Evolutionary conservation across 768 basidiomycete genomes (phyloP), one percentile per base, ranked within the genome.

Genomic region (Lactarius quietus): DNA sequence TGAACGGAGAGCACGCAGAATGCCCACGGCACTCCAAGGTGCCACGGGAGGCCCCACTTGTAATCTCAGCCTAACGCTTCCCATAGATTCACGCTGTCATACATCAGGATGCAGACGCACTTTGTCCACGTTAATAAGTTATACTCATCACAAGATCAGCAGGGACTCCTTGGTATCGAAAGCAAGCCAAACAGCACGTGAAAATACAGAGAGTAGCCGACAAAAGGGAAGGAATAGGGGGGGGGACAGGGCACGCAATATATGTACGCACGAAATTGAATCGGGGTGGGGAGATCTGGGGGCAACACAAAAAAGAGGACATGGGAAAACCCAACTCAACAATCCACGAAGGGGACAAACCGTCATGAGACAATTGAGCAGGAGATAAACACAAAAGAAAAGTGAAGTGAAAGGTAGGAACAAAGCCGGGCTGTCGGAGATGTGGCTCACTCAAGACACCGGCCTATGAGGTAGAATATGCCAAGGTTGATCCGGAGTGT

Each of bases 401-500:
- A 62, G 48, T 54, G 45, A 45, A 68, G 51, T 61, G 59, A 66
- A 43, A 69, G 55, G 61, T 61, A 67, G 33, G 55, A 57, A 58
- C 51, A 69, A 28, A 61, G 31, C 48, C 2, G 33, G 60, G 41
- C 20, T 36, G 53, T 74, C 66, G 72, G 77, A 75, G 64, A 68
- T 61, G 60, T 35, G 45, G 8, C 38, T 28, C 43, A 51, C 14
- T 23, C n/a, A 39, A n/a, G 56, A 39, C 31, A 23, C 60, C 56
- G 60, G 72, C 76, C 76, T 79, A 84, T 78, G 83, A 83, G 70
- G 80, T 33, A 33, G 33, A 86, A 91, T 85, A 36, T 86, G 87
- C 90, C 90, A 92, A 28, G 88, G 81, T 72, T 83, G 85, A 8
- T 91, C 90, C 67, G 80, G 72, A 52, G 82, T 76, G 65, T 81